These are phyloP conservation scores for Populus tremula DNA, from an alignment of 345 rosid species.

Conservation along the genomic window DNA sequence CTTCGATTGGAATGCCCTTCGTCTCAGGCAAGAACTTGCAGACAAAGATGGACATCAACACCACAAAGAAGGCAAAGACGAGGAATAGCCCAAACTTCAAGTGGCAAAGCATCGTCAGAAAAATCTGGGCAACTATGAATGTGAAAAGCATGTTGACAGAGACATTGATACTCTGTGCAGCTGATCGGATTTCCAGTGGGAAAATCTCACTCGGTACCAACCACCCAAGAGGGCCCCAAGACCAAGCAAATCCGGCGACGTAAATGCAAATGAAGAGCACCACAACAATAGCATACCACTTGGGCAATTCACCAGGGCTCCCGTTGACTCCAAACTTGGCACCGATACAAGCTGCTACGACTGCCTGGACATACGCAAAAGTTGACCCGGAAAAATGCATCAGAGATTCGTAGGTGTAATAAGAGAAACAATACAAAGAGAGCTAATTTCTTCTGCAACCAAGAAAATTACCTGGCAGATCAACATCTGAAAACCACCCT, in stretches of 20 bases:
- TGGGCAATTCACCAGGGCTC: constrained; percentile 57
- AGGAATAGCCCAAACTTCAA: constrained; percentile 70
- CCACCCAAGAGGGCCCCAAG: constrained; percentile 98
- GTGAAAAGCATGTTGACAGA: constrained; percentile 92
- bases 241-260: constrained; percentile 87
- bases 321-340: constrained; percentile 78
- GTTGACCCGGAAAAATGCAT: neutral
- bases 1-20: constrained; percentile 67
- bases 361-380: constrained; percentile 23
- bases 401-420: too few species aligned
- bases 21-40: constrained; percentile 69
- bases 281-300: constrained; percentile 80
- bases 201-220: constrained; percentile 89
- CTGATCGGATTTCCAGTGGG: constrained; percentile 83
- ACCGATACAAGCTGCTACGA: constrained; percentile 69
- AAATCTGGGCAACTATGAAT: constrained; percentile 66
- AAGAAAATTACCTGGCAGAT: constrained; percentile 60
- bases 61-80: constrained; percentile 62
- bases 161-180: constrained; percentile 84
- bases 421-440: neutral
- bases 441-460: neutral
- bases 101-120: constrained; percentile 76
- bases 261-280: constrained; percentile 83
- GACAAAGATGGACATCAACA: constrained; percentile 52
- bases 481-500: constrained; percentile 83